Percentiles rank a stretch among this genome's conserved stretches.
Conservation (phyloP, 345 rosid species). For the Brassica nigra region DNA sequence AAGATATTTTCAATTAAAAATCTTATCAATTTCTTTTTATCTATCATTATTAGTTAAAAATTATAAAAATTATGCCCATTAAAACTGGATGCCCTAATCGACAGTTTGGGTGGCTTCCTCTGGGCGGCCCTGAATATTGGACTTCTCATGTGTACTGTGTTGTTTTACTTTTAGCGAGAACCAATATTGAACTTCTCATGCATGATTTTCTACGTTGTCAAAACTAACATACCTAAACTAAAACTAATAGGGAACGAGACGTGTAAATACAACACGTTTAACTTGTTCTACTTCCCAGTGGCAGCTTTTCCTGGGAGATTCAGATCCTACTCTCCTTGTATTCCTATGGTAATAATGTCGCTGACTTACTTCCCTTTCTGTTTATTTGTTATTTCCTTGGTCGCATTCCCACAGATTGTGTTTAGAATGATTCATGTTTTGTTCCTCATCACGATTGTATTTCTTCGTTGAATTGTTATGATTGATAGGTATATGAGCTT, state of each 20-base stretch:
- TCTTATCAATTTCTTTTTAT: too few species aligned
- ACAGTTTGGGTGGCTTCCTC: too few species aligned
- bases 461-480: not conserved
- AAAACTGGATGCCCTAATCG: too few species aligned
- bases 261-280: too few species aligned
- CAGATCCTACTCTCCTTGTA: constrained; percentile 36
- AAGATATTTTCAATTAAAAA: too few species aligned
- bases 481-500: not conserved
- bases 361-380: not conserved
- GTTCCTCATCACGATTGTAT: constrained; percentile 2
- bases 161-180: not conserved
- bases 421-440: not conserved
- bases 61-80: too few species aligned
- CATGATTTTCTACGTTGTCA: not conserved
- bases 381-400: not conserved
- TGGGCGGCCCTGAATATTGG: too few species aligned
- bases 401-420: not conserved
- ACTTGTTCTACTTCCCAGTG: constrained; percentile 25
- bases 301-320: constrained; percentile 43
- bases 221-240: constrained; percentile 23
- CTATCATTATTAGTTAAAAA: too few species aligned
- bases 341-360: constrained; percentile 45
- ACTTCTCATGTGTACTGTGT: not conserved
- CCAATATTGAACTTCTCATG: not conserved
- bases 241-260: too few species aligned